Base-by-base conservation (phyloP, 441 rosid species). In the Erodium moschatum region DNA sequence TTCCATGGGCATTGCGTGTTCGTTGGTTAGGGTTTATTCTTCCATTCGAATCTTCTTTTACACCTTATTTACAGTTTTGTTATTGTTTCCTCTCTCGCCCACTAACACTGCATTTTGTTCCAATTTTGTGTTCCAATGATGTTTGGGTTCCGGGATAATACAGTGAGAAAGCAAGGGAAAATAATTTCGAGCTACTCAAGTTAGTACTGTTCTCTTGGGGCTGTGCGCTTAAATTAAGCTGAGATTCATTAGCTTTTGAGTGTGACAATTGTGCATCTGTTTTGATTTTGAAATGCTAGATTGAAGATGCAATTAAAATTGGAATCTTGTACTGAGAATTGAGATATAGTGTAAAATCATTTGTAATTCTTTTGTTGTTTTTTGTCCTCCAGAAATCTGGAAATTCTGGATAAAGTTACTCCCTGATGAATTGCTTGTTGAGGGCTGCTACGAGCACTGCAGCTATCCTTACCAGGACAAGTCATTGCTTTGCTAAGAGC, bases 401-500 rank as follows among this genome's bases (percentile, higher is more conserved):
- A 58, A 27, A 56, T 72, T 75, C 75, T 71, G 63, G 68, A 29
- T 70, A 66, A 54, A 6, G 3, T 68, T 54, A 21, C 61, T 70
- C 31, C 70, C 81, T 77, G 73, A 91, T 91, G 97, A 89, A 65
- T 69, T 84, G 87, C 82, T 62, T 88, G 65, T 85, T 83, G 31
- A 88, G 83, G 20, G 83, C 84, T 60, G 83, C 87, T 74, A 82
- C 89, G 11, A 85, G 74, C 68, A 75, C 90, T n/a, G 81, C 86
- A 5, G 75, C 83, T 31, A 69, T 89, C n/a, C 70, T 86, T 46
- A 80, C 81, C 74, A 76, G 83, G 68, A 81, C 87, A 20, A 76
- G 70, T 76, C 78, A 70, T 70, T 48, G 81, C 70, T 60, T 73
- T 60, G 64, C 78, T 31, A 70, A 73, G 0, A 70, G 66, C 31